phyloP scores from a whole-genome alignment of 73 alveolate species.

The Symbiodinium pilosum region DNA sequence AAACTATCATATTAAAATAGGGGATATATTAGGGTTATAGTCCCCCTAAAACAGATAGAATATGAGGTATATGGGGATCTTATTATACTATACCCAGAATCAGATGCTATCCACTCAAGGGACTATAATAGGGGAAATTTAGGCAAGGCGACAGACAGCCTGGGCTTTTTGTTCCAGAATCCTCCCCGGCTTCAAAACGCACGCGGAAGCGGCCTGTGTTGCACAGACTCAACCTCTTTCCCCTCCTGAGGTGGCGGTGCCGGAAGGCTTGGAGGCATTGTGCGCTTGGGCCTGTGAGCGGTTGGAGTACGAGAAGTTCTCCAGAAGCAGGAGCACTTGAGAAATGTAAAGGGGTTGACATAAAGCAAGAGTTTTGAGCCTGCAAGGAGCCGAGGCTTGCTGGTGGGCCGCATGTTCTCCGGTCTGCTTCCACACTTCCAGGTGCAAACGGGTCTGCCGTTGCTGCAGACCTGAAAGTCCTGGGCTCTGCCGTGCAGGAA shows the following conservation, averaged over 20 bases:
- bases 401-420: background rate
- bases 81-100: no score
- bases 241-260: conserved; percentile 31
- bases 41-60: no score
- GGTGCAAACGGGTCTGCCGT: background rate
- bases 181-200: no score
- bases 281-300: conserved; percentile 18
- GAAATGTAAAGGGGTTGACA: background rate
- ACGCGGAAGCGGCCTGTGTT: no score
- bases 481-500: background rate
- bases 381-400: background rate
- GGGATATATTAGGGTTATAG: no score
- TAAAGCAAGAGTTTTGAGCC: background rate
- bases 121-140: no score
- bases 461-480: background rate
- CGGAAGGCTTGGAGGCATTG: conserved; percentile 14
- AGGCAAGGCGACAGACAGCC: no score
- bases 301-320: background rate
- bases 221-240: no score
- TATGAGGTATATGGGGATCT: no score
- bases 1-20: no score
- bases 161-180: no score
- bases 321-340: conserved; percentile 11
- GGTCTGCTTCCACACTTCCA: background rate
- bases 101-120: no score